Evolutionary conservation across 2,329 filamentous ascomycete species (phyloP).

Genomic region (Calonectria pteridis): DNA sequence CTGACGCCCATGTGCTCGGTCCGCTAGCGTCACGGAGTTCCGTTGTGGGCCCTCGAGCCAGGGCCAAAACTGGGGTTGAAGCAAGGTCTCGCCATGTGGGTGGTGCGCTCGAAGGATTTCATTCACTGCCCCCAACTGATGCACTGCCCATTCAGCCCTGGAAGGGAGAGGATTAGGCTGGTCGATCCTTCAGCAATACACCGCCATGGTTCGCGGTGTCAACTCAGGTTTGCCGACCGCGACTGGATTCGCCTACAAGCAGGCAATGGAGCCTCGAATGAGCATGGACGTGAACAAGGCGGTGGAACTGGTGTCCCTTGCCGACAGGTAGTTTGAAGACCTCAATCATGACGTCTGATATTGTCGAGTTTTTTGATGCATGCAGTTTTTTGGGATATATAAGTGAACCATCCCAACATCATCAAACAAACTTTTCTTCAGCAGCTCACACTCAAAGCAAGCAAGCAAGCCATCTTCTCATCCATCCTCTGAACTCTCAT

Average conservation of each 20-base stretch:
- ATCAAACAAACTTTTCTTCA: not conserved
- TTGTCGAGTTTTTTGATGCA: not conserved
- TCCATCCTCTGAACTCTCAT: not conserved
- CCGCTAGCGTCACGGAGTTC: not conserved
- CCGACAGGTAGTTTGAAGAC: not conserved
- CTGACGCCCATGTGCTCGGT: not conserved
- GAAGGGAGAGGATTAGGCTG: not conserved
- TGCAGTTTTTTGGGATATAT: not conserved
- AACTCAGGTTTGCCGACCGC: not conserved
- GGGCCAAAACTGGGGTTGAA: not conserved
- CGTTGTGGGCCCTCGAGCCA: not conserved
- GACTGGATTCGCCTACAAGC: not conserved
- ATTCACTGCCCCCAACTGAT: not conserved
- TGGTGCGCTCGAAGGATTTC: slow-evolving; percentile 3
- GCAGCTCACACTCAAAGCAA: not conserved
- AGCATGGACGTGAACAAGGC: not conserved
- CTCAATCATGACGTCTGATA: not conserved
- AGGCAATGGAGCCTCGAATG: not conserved
- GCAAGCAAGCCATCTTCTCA: not conserved
- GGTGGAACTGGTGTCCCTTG: not conserved
- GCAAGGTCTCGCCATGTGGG: not conserved
- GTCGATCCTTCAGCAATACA: not conserved
- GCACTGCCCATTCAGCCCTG: slow-evolving; percentile 1
- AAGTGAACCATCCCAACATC: not conserved
- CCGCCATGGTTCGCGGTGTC: not conserved